Base-by-base conservation (phyloP, 345 rosid genomes). In the Adansonia digitata region DNA sequence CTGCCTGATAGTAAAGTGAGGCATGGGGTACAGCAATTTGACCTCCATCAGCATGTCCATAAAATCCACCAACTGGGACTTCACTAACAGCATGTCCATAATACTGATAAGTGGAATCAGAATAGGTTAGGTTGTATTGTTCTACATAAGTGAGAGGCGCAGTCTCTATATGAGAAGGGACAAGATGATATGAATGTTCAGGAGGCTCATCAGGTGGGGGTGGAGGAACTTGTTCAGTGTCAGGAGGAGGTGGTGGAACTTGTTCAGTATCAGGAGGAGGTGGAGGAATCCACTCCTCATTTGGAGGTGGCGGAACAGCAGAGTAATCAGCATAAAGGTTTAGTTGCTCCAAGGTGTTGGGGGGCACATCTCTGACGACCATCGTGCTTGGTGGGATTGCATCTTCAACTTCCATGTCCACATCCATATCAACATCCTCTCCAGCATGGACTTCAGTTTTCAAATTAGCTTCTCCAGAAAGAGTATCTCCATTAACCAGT, bases 381-480 rank as follows among this genome's bases (percentile, higher is more conserved):
- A 70, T 51, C 55, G 66, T 70, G 46, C 76, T 77, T 7, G 71
- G 48, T 64, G 88, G 82, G 60, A 59, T 79, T 75, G 78, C 79
- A 61, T 93, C 96, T 74, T 95, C 98, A 83, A 93, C 93, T 81
- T 95, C 98, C 98, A 95, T 93, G 83, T 95, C 98, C 69, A 95
- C 92, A 77, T 93, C 98, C 98, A 91, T 93, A 78, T 93, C 98
- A 83, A 86, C 78, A 81, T 90, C 98, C 74, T 86, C 98, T 79
- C 73, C 88, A 69, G 34, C 81, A 59, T 81, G 69, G 39, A 73
- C 71, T 31, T 73, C 75, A 57, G 72, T 77, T 76, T 78, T 79
- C 55, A 71, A 71, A 76, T 57, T 72, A 17, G 75, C 72, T 65
- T 79, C 87, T 75, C 53, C 84, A 59, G 68, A 57, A 67, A 65